Base-by-base conservation (phyloP, 2,329 filamentous ascomycete genomes). In the Pseudogymnoascus sp. region DNA sequence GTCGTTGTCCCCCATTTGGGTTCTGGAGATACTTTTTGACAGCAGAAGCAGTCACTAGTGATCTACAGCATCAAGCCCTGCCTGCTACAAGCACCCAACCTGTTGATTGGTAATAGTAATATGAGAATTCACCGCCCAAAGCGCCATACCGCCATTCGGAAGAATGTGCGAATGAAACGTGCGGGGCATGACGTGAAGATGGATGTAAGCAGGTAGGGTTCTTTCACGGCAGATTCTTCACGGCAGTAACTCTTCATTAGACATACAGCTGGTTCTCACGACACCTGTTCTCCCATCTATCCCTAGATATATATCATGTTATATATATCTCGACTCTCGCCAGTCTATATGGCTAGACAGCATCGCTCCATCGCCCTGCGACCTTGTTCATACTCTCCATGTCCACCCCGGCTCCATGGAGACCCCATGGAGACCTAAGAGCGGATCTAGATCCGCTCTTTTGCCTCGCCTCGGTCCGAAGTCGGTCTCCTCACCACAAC, bases 401-500 rank as follows among this genome's bases (percentile, higher is more conserved):
- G 4, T 29, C 44, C 44, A 50, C 44, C 44, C 21, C 16, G 38
- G 38, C 6, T 7, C 16, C 19, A 21, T 10, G 38, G 21, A n/a
- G 13, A 14, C 42, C 21, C 42, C 44, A 50, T 50, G 21, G 44
- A 44, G 6, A 10, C 44, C 2, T 24, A 21, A 47, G 26, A 13
- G 50, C 50, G 50, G 50, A 56, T 56, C 50, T 56, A 56, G 50
- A 56, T 56, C 50, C 50, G 50, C 50, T 7, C 29, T 33, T 10
- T 31, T 31, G 6, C 50, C 26, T 56, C 50, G 29, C 29, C 50
- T 56, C 50, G 50, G 50, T 56, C 50, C 50, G 50, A 56, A 8
- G 29, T 56, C 50, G 50, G 8, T 56, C 24, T 53, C 14, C 47
- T 47, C 21, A 31, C 26, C 4, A 24, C 14, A 33, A 33, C 29